Base-by-base conservation (phyloP, 1,284 basidiomycete species). In the Ceratobasidium sp. region DNA sequence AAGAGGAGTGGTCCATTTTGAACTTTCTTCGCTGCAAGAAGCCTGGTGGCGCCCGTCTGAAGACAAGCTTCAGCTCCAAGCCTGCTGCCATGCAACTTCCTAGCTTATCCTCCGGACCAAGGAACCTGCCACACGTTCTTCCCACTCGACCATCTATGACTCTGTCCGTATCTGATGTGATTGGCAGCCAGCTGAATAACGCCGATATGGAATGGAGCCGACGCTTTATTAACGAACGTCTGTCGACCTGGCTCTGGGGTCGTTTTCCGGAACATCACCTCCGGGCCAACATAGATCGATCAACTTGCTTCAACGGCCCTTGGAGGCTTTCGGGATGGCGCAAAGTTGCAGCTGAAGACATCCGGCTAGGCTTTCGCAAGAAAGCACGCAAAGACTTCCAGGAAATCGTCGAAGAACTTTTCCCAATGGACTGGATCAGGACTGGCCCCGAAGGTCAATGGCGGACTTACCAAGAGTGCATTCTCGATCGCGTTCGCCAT, bases 1-100 rank as follows among this genome's bases (percentile, higher is more conserved):
- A 13, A 17, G 23, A 33, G 1, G 26, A 66, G n/a, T 49, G 47
- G 15, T 2, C n/a, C 3, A 66, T 66, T 23, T 45, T 66, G 11
- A 26, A 49, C 35, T 66, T 47, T 28, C 10, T 33, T 17, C 13
- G 6, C 3, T n/a, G 64, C 13, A 26, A 47, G 7, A 17, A 47
- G 28, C 64, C 64, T 28, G 45, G 39, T 31, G 64, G 64, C 11
- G 64, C 64, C 5, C 39, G 64, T 11, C 42, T 66, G n/a, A 66
- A 66, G 39, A 11, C 23, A 8, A 58, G 26, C 28, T 8, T 11
- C 28, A 17, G 6, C 6, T 31, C 45, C 45, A 20, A 15, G 13
- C 13, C n/a, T n/a, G n/a, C n/a, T n/a, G n/a, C n/a, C n/a, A n/a
- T n/a, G n/a, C n/a, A n/a, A n/a, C n/a, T n/a, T n/a, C n/a, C n/a